Percentiles rank a stretch among this genome's conserved stretches.
Evolutionary conservation across 306 rosid species (phyloP).

Genomic region (Trifolium repens): DNA sequence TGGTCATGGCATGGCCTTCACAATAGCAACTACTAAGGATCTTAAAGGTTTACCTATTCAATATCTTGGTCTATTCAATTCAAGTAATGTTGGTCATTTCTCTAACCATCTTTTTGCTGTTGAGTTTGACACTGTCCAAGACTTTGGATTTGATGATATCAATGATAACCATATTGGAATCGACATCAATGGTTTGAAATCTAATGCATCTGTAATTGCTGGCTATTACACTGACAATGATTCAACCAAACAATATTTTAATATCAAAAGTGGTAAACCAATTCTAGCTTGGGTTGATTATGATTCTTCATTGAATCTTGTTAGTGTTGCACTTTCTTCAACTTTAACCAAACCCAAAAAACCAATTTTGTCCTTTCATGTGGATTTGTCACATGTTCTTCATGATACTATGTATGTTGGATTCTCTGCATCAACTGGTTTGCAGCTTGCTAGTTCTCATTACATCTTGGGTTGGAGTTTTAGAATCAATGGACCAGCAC

Average conservation of each 20-base stretch:
- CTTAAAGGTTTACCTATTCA: constrained; percentile 70
- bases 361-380: constrained; percentile 53
- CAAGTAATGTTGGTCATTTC: constrained; percentile 59
- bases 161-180: constrained; percentile 83
- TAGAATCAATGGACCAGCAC: constrained; percentile 38
- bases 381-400: constrained; percentile 65
- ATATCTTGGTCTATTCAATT: constrained; percentile 72
- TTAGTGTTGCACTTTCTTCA: constrained; percentile 36
- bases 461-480: constrained; percentile 89
- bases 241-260: constrained; percentile 42
- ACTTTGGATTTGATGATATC: constrained; percentile 76
- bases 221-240: constrained; percentile 49
- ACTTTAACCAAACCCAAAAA: constrained; percentile 58
- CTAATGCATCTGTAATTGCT: constrained; percentile 58
- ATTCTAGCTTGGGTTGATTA: constrained; percentile 81
- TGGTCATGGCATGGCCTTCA: constrained; percentile 84
- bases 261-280: constrained; percentile 60
- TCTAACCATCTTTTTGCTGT: constrained; percentile 74
- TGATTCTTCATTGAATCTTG: constrained; percentile 50
- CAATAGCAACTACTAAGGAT: constrained; percentile 59
- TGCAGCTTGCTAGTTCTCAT: constrained; percentile 81
- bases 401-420: constrained; percentile 77
- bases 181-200: constrained; percentile 65
- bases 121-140: constrained; percentile 86
- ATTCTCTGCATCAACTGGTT: constrained; percentile 84